Conservation (phyloP, 2,329 filamentous ascomycete genomes). For the Xylaria hypoxylon region DNA sequence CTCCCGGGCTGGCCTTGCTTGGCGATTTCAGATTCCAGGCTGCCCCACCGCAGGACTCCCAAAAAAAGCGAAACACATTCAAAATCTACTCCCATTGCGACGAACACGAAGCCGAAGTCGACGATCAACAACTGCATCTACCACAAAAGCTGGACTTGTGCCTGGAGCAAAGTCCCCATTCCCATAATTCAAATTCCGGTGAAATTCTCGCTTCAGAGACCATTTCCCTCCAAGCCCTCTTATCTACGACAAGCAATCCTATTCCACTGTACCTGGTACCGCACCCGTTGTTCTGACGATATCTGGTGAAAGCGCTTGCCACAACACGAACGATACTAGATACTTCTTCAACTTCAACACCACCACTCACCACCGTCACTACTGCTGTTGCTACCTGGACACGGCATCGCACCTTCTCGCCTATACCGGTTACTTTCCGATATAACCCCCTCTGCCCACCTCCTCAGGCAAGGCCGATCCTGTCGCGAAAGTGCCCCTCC, state of each 20-base stretch:
- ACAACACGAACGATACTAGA: not conserved
- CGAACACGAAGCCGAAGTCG: constrained; percentile 29
- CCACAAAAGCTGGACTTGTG: constrained; percentile 33
- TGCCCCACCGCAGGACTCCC: constrained; percentile 28
- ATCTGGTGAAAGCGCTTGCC: not conserved
- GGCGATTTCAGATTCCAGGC: constrained; percentile 1
- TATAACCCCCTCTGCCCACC: not conserved
- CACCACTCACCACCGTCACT: not conserved
- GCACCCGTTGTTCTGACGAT: not conserved
- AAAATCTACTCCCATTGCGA: constrained; percentile 30
- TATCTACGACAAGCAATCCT: constrained; percentile 16
- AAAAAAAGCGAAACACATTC: constrained; percentile 13
- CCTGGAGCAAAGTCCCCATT: constrained; percentile 43
- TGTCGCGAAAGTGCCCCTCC: constrained; percentile 12
- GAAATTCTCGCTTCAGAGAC: not conserved
- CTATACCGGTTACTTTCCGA: not conserved
- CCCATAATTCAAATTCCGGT: constrained; percentile 7
- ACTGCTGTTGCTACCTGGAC: not conserved
- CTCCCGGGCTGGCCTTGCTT: too few species aligned
- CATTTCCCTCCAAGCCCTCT: not conserved
- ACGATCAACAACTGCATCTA: constrained; percentile 27
- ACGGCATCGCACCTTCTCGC: not conserved
- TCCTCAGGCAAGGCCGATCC: not conserved
- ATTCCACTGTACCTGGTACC: not conserved
- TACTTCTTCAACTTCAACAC: not conserved